These are phyloP conservation scores for Santalum album DNA, from an alignment of 164 flowering plant species.

Conservation along the genomic window DNA sequence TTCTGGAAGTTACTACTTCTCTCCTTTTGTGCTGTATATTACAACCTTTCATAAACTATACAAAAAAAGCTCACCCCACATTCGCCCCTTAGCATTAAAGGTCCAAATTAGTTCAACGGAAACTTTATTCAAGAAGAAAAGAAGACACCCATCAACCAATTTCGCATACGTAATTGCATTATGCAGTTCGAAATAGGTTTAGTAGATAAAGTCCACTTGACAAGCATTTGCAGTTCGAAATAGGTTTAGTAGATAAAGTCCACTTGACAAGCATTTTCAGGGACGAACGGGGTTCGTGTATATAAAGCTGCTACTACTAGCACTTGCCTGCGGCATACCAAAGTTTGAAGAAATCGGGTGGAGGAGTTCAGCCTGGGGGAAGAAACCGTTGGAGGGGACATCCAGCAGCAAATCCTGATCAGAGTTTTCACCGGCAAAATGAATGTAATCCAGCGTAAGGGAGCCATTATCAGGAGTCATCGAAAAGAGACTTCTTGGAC, in stretches of 20 bases:
- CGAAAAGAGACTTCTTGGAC: slow-evolving; percentile 62
- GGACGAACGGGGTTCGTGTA: slow-evolving; percentile 29
- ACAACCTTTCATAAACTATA: slow-evolving; percentile 42
- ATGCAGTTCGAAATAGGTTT: slow-evolving; percentile 9
- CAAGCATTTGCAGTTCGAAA: slow-evolving; percentile 12
- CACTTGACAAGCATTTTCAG: slow-evolving; percentile 16
- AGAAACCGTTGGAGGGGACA: slow-evolving; percentile 62
- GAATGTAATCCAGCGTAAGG: slow-evolving; percentile 45
- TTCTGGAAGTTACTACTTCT: slow-evolving; percentile 11
- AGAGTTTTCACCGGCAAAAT: slow-evolving; percentile 41
- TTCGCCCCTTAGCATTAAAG: slow-evolving; percentile 20
- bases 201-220: slow-evolving; percentile 1
- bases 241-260: slow-evolving; percentile 3
- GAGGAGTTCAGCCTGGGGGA: slow-evolving; percentile 88
- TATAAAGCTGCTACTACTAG: slow-evolving; percentile 39
- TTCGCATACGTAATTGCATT: slow-evolving; percentile 21
- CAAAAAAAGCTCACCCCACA: slow-evolving; percentile 25
- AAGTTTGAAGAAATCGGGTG: slow-evolving; percentile 30
- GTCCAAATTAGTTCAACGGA: slow-evolving; percentile 17
- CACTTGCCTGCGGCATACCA: slow-evolving; percentile 36
- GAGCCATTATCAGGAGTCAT: slow-evolving; percentile 51
- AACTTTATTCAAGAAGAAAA: background rate
- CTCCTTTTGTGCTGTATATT: slow-evolving; percentile 30
- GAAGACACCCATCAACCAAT: slow-evolving; percentile 20
- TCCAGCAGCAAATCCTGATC: slow-evolving; percentile 84